A percentile compares a stretch with the other conserved stretches of the same genome.
Evolutionary conservation across 148 eudicot genomes (phyloP).

Genomic region (Arbutus unedo): DNA sequence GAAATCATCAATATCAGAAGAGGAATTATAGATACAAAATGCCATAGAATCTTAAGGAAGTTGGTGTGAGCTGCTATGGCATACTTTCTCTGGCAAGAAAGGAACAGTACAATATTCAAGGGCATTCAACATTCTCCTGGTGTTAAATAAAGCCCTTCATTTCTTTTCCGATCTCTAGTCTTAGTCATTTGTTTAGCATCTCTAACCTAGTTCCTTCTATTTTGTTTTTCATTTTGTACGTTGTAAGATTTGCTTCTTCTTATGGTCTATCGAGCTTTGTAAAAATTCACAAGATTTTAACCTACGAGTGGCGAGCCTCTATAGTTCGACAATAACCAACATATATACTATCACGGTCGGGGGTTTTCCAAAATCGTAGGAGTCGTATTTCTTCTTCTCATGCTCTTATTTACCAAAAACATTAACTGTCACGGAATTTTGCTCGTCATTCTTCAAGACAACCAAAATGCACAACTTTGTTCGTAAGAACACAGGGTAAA

Average conservation of each 20-base stretch:
- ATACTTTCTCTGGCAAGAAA: too few relatives aligned
- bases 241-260: background rate
- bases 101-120: too few relatives aligned
- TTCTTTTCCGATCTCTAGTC: too few relatives aligned
- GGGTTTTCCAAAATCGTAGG: background rate
- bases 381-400: background rate
- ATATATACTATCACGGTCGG: background rate
- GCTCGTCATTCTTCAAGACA: background rate
- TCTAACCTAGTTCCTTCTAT: background rate
- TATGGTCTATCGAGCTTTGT: background rate
- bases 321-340: background rate
- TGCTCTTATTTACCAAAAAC: background rate
- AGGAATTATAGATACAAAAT: background rate
- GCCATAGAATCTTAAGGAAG: background rate
- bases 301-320: background rate
- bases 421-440: background rate
- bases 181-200: too few relatives aligned
- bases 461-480: background rate
- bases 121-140: too few relatives aligned
- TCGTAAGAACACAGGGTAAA: background rate
- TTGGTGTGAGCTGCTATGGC: background rate
- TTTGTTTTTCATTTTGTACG: background rate
- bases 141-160: too few relatives aligned
- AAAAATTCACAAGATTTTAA: background rate
- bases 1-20: conserved; percentile 13